A percentile compares a stretch with the other conserved stretches of the same genome.
These are phyloP conservation scores for Fragaria nilgerrensis DNA, from an alignment of 306 rosid genomes.

Conservation along the genomic window DNA sequence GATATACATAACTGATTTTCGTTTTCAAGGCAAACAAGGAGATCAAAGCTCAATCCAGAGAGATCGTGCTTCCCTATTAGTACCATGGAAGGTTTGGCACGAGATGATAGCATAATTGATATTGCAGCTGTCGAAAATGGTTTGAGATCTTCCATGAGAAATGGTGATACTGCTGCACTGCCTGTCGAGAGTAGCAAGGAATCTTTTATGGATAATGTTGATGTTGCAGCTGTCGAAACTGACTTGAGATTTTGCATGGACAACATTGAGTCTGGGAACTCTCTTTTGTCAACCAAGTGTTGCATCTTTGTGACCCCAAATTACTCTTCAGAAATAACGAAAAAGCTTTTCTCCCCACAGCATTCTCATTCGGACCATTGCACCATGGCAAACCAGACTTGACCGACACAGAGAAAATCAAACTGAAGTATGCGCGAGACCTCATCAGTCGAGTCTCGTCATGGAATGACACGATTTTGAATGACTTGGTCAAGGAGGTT, in stretches of 20 bases:
- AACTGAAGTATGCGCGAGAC: neutral
- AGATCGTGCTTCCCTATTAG: too few species aligned
- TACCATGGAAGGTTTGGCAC: neutral
- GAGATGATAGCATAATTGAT: neutral
- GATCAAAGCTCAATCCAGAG: neutral
- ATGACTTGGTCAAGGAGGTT: neutral
- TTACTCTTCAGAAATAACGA: neutral
- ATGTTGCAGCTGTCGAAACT: neutral
- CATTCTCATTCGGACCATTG: neutral
- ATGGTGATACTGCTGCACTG: too few species aligned
- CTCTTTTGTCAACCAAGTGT: neutral
- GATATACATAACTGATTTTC: too few species aligned
- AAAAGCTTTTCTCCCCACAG: neutral
- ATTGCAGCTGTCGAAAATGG: neutral
- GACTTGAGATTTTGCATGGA: neutral
- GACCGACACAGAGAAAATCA: neutral
- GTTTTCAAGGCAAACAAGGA: neutral
- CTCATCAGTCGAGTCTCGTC: neutral
- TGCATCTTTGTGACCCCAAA: neutral
- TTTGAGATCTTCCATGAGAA: neutral
- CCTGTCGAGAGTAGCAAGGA: neutral
- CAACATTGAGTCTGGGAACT: neutral
- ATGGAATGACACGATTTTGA: neutral
- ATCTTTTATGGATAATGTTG: neutral
- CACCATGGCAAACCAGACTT: neutral